Base-by-base conservation (phyloP, 495 filamentous ascomycete genomes). In the Halenospora varia region DNA sequence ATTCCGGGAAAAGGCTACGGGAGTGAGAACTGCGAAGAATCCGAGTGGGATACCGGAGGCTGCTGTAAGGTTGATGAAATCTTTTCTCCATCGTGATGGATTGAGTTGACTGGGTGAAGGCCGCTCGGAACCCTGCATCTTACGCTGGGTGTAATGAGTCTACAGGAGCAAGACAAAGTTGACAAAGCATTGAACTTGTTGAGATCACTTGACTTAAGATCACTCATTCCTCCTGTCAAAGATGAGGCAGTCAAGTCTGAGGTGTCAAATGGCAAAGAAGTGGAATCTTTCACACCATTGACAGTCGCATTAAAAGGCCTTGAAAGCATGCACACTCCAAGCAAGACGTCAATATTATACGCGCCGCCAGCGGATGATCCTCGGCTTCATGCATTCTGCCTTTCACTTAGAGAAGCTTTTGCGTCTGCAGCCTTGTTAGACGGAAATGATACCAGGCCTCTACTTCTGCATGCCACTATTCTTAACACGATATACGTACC, bases 141-240 rank as follows among this genome's bases (percentile, higher is more conserved):
- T 2, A 96, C 93, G 1, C 70, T 96, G 6, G 92, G 91, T 0
- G 90, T 96, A 2, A 91, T 97, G 87, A 88, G 82, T 57, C 81
- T 96, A 10, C 67, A 79, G 1, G 78, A 69, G 0, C 68, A 72
- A 15, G 77, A 82, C 41, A 70, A 75, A 0, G 62, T 96, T 0
- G 75, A 83, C 3, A 75, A 75, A 41, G 91, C 88, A 0, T 63
- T 80, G 19, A 60, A 69, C 0, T 70, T 88, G 20, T 72, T 95
- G 18, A 64, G 71, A 10, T 65, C 67, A 2, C 65, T 92, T 3
- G 73, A 86, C 60, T 63, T 88, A 13, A 60, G 53, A 10, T 63
- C 69, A 20, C 62, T 92, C 23, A 70, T 90, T 51, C 55, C 18
- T 10, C 1, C 26, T 70, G 48, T 54, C 23, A 54, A 48, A 44